A percentile compares a stretch with the other conserved stretches of the same genome.
These are phyloP conservation scores for Bombardia bombarda DNA, from an alignment of 495 filamentous ascomycete genomes.

Conservation along the genomic window DNA sequence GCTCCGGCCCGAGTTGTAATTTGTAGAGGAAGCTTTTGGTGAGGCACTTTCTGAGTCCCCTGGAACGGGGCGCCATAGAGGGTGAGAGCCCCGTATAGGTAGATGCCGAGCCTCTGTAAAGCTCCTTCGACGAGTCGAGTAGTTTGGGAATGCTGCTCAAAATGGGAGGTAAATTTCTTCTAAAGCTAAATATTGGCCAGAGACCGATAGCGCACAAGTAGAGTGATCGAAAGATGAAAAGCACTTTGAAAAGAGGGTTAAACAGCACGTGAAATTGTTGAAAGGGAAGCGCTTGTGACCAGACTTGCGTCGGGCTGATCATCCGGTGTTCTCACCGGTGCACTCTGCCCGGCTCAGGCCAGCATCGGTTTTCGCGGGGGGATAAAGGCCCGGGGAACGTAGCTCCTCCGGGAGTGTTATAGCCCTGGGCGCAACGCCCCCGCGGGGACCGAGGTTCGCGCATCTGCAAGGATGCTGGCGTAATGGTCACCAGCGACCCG, in stretches of 20 bases:
- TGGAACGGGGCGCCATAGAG: slow-evolving; percentile 57
- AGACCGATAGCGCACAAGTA: slow-evolving; percentile 71
- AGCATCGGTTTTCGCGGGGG: slow-evolving; percentile 53
- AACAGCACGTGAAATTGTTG: slow-evolving; percentile 71
- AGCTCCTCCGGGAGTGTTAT: slow-evolving; percentile 50
- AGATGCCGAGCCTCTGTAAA: slow-evolving; percentile 43
- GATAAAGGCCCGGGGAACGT: slow-evolving; percentile 54
- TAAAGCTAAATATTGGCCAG: slow-evolving; percentile 64
- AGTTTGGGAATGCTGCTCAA: slow-evolving; percentile 66
- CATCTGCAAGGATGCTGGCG: slow-evolving; percentile 50
- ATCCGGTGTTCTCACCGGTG: slow-evolving; percentile 48
- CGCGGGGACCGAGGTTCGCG: slow-evolving; percentile 18
- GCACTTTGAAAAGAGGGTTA: slow-evolving; percentile 67
- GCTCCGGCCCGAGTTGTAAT: slow-evolving; percentile 37
- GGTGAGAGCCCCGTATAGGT: slow-evolving; percentile 54
- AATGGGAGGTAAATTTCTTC: slow-evolving; percentile 66
- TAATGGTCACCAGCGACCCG: slow-evolving; percentile 55
- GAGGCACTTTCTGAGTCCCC: slow-evolving; percentile 47
- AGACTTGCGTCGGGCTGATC: slow-evolving; percentile 49
- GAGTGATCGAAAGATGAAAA: slow-evolving; percentile 68
- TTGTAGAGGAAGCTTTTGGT: slow-evolving; percentile 57
- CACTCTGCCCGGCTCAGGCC: slow-evolving; percentile 48
- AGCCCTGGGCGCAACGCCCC: slow-evolving; percentile 44
- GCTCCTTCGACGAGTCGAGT: slow-evolving; percentile 59
- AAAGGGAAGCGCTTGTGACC: slow-evolving; percentile 64